Evolutionary conservation across 208 protist species (phyloP).

Genomic region (Trypanosoma boissoni): DNA sequence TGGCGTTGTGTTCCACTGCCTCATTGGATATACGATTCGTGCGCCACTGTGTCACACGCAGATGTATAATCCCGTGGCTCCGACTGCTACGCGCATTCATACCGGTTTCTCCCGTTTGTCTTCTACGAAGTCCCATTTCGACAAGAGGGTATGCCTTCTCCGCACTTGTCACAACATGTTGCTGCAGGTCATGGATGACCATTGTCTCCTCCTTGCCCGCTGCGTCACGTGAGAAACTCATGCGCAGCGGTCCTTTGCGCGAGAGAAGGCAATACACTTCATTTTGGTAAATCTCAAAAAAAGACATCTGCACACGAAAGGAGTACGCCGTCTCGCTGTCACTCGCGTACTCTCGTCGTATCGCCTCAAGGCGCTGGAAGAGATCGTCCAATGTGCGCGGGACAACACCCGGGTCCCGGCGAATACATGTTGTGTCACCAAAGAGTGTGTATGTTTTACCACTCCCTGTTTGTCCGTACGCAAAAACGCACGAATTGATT

Average conservation of each 20-base stretch:
- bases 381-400: slow-evolving; percentile 64
- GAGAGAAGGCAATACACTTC: slow-evolving; percentile 79
- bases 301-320: slow-evolving; percentile 63
- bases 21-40: slow-evolving; percentile 57
- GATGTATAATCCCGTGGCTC: slow-evolving; percentile 95
- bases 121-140: slow-evolving; percentile 69
- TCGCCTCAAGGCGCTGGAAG: slow-evolving; percentile 50
- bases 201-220: slow-evolving; percentile 58
- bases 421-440: slow-evolving; percentile 60
- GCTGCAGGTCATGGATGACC: slow-evolving; percentile 64
- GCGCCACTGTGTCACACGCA: slow-evolving; percentile 66
- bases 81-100: slow-evolving; percentile 94
- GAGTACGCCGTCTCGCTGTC: slow-evolving; percentile 47
- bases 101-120: slow-evolving; percentile 87
- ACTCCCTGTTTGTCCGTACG: slow-evolving; percentile 91
- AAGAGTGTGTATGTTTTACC: slow-evolving; percentile 93
- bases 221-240: slow-evolving; percentile 48
- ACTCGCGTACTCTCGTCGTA: slow-evolving; percentile 41
- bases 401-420: slow-evolving; percentile 60
- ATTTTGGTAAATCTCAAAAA: slow-evolving; percentile 87
- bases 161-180: slow-evolving; percentile 43
- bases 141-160: slow-evolving; percentile 72
- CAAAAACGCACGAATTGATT: slow-evolving; percentile 88
- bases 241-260: slow-evolving; percentile 57
- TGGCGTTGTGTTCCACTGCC: slow-evolving; percentile 64